Conservation (phyloP, 2,329 filamentous ascomycete species). For the Phoma sp. region DNA sequence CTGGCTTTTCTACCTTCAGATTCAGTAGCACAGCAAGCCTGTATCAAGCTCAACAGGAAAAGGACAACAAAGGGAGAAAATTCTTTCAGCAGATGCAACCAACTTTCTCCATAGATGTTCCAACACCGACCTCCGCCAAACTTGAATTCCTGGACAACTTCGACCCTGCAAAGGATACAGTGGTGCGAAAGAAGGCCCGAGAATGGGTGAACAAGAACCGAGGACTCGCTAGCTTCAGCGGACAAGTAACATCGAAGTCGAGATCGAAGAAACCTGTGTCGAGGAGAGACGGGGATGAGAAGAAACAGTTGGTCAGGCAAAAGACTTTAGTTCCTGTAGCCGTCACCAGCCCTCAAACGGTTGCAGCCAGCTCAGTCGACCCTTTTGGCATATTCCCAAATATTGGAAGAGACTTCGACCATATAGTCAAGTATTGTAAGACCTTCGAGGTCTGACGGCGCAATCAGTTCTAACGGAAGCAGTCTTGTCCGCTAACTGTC, state of each 20-base stretch:
- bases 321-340: background rate
- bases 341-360: background rate
- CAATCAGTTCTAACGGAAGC: background rate
- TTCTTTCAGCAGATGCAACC: constrained; percentile 33
- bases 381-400: constrained; percentile 28
- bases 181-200: constrained; percentile 34
- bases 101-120: constrained; percentile 26
- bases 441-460: background rate
- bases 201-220: constrained; percentile 35
- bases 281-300: constrained; percentile 7
- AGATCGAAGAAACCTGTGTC: constrained; percentile 1
- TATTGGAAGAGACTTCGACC: constrained; percentile 29
- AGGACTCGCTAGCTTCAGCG: constrained; percentile 9
- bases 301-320: background rate
- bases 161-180: constrained; percentile 27
- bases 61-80: constrained; percentile 20
- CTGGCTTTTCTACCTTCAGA: constrained; percentile 3
- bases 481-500: constrained; percentile 27
- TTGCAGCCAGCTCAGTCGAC: constrained; percentile 19
- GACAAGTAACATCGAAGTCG: background rate
- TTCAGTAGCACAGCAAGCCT: background rate
- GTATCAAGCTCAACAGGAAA: background rate
- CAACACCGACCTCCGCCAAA: constrained; percentile 13
- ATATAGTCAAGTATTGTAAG: constrained; percentile 34
- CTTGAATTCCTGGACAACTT: constrained; percentile 33